Base-by-base conservation (phyloP, 2,329 filamentous ascomycete species). In the Colletotrichum agaves region DNA sequence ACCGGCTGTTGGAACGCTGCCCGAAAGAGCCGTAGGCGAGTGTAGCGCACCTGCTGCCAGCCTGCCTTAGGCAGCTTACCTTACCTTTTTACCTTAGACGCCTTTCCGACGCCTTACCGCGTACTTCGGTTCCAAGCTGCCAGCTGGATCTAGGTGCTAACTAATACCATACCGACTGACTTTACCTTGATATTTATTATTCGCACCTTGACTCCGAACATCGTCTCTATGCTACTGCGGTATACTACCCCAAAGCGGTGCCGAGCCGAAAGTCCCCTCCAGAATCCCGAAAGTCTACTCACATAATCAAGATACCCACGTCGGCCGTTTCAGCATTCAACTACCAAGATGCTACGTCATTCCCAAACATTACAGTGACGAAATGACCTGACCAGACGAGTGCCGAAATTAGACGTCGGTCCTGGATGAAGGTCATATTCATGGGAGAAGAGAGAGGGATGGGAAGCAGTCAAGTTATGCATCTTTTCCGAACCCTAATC, bases 11-110 rank as follows among this genome's bases (percentile, higher is more conserved):
- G n/a, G 80, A 76, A 81, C 79, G 74, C 73, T 78, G 75, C 78
- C 81, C 81, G 81, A 83, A 81, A 72, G 77, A 80, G 78, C 80
- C 81, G 80, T 78, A 82, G 79, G 80, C 81, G 82, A 80, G 81
- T 82, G 75, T 79, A 55, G 27, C 35, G n/a, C n/a, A n/a, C n/a
- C n/a, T n/a, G n/a, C n/a, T n/a, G n/a, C n/a, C n/a, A n/a, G n/a
- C n/a, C n/a, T n/a, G n/a, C n/a, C n/a, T n/a, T n/a, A n/a, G n/a
- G n/a, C n/a, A n/a, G n/a, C n/a, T n/a, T n/a, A n/a, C n/a, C n/a
- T n/a, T n/a, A n/a, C n/a, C n/a, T n/a, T n/a, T n/a, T n/a, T n/a
- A n/a, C n/a, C n/a, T n/a, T n/a, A n/a, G n/a, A n/a, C n/a, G n/a
- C n/a, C n/a, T n/a, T n/a, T n/a, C n/a, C n/a, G n/a, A n/a, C n/a